Evolutionary conservation across 768 basidiomycete genomes (phyloP).

Genomic region (Russula earlei): DNA sequence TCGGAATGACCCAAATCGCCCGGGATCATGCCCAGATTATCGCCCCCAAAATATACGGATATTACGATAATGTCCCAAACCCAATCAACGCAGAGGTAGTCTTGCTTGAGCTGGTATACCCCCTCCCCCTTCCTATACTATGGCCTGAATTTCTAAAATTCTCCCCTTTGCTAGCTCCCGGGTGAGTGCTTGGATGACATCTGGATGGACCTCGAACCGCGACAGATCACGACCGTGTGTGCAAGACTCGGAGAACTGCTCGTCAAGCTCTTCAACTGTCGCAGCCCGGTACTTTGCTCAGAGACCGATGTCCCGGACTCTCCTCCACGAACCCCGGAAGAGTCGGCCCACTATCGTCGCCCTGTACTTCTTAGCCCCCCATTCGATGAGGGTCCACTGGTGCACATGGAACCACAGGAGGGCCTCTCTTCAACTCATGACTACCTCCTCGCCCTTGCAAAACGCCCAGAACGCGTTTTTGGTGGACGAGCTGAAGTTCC

Average conservation of each 20-base stretch:
- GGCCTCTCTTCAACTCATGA: constrained; percentile 23
- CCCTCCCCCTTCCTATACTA: background rate
- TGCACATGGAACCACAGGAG: constrained; percentile 21
- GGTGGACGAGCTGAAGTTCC: background rate
- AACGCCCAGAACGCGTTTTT: constrained; percentile 25
- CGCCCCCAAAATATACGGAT: constrained; percentile 27
- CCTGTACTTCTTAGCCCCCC: constrained; percentile 23
- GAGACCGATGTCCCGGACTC: constrained; percentile 23
- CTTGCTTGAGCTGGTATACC: constrained; percentile 25
- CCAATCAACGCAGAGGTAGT: constrained; percentile 27
- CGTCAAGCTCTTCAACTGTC: constrained; percentile 24
- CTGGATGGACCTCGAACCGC: constrained; percentile 22
- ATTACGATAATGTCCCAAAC: constrained; percentile 24
- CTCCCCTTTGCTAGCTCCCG: constrained; percentile 19
- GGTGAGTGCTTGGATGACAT: constrained; percentile 24
- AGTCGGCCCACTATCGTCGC: constrained; percentile 10
- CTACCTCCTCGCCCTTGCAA: constrained; percentile 24
- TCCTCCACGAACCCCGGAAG: constrained; percentile 8
- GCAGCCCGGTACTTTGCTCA: constrained; percentile 22
- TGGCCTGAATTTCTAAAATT: constrained; percentile 7
- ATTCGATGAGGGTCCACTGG: constrained; percentile 25
- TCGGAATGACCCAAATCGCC: constrained; percentile 26
- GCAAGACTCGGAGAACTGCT: constrained; percentile 24
- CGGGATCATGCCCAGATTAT: constrained; percentile 18
- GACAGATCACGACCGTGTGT: constrained; percentile 22